Evolutionary conservation across 192 early-diverging fungal species (phyloP), one percentile per base, ranked within the genome.

Genomic region (Backusella mclennaniae): DNA sequence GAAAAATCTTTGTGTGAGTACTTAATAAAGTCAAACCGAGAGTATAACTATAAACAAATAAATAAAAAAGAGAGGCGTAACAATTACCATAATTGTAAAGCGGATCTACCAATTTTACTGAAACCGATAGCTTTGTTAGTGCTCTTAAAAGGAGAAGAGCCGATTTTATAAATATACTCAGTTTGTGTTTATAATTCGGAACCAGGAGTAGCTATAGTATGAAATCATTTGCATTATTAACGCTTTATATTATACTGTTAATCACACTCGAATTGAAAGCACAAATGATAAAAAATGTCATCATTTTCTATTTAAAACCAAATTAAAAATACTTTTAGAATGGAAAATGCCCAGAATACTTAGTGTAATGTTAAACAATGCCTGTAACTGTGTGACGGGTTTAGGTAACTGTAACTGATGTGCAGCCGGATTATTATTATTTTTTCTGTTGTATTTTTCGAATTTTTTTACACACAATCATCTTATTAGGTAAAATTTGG

Each of bases 121-220:
- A 63, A 63, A 63, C 56, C 56, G 11, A 63, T 63, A 29, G 56
- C 56, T 63, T 63, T 63, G 26, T 63, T 63, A 4, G 23, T 29
- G 56, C 29, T 63, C 56, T 23, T 63, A 63, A 63, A 63, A 26
- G 56, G 56, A 63, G 11, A 63, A 63, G 56, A 63, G 56, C 56
- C 56, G 56, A 63, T 63, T 63, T 63, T 63, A 14, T 63, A 49
- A 19, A 49, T 59, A 9, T 63, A 63, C 14, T 26, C 26, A 29
- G 26, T 63, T 31, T 63, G 56, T 63, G 23, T 63, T 21, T 29
- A 4, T 3, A 12, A 12, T 63, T 63, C 26, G 56, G 29, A 63
- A 63, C 56, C 26, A 4, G 53, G 53, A 59, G 53, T 49, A 49
- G n/a, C 19, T 49, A 49, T 49, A 26, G n/a, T 19, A 3, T 59